Evolutionary conservation across 495 filamentous ascomycete genomes (phyloP).

Genomic region (Penicillium waksmanii): DNA sequence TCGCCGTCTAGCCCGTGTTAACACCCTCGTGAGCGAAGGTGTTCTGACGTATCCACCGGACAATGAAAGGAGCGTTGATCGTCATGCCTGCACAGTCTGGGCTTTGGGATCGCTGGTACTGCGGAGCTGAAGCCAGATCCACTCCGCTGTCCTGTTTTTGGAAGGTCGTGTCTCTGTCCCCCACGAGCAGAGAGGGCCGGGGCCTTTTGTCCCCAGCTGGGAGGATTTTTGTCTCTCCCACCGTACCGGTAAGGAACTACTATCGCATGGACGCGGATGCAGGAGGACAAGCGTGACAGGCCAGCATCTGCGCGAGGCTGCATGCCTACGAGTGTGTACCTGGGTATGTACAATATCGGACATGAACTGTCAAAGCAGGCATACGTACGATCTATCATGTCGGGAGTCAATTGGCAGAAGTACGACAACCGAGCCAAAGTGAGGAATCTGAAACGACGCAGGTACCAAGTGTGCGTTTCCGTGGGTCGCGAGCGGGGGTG

Average conservation of each 20-base stretch:
- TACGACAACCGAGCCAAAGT: conserved; percentile 3
- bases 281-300: neutral
- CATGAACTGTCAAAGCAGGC: conserved; percentile 1
- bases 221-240: conserved; percentile 5
- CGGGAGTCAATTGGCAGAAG: neutral
- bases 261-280: neutral
- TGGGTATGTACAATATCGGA: neutral
- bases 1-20: conserved; percentile 15
- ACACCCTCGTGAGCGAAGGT: conserved; percentile 9
- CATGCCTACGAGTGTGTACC: neutral
- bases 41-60: conserved; percentile 21
- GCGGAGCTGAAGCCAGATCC: conserved; percentile 6
- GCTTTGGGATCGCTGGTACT: conserved; percentile 3
- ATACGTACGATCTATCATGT: neutral
- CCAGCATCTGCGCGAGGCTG: neutral
- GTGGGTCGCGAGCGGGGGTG: conserved; percentile 14
- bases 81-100: conserved; percentile 11
- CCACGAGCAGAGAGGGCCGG: conserved; percentile 9
- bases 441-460: conserved; percentile 15
- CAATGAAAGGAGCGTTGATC: conserved; percentile 17
- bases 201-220: conserved; percentile 4
- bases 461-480: conserved; percentile 13
- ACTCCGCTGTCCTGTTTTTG: conserved; percentile 9
- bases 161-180: conserved; percentile 15
- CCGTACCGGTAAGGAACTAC: neutral